phyloP scores from a whole-genome alignment of 129 eudicot genomes.

The Cynara cardunculus region DNA sequence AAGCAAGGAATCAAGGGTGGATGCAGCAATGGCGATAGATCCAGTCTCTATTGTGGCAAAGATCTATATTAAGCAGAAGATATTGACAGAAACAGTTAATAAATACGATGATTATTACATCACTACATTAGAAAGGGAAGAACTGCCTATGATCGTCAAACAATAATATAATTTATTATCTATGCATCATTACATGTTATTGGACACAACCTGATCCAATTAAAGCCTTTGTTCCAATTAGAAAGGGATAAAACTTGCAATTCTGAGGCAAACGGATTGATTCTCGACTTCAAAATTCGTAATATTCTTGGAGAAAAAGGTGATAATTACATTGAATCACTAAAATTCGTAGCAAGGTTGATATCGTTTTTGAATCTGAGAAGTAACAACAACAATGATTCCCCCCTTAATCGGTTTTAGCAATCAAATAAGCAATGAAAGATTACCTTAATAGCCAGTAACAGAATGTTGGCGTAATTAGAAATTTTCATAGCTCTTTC shows the following conservation, averaged over 20 bases:
- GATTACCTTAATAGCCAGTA: constrained; percentile 75
- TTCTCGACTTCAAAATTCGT: neutral
- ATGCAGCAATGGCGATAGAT: constrained; percentile 92
- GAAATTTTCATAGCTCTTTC: constrained; percentile 90
- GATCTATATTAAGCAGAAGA: constrained; percentile 38
- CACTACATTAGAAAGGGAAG: neutral
- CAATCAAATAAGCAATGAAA: neutral
- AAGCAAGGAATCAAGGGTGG: constrained; percentile 87
- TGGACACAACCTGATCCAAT: neutral
- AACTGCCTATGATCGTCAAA: neutral
- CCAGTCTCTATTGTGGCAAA: constrained; percentile 82
- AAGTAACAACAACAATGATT: neutral
- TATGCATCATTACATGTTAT: neutral
- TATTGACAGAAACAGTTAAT: neutral
- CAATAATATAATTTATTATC: neutral
- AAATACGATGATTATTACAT: neutral
- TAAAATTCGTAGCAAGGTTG: neutral
- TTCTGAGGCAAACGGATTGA: neutral
- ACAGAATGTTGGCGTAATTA: constrained; percentile 70
- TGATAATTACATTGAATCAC: neutral
- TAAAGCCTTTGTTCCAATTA: neutral
- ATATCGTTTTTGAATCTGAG: neutral
- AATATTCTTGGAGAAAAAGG: neutral
- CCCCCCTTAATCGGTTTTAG: neutral
- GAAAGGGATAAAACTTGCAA: neutral